A percentile compares a stretch with the other conserved stretches of the same genome.
These are phyloP conservation scores for Atkinsonella hypoxylon DNA, from an alignment of 2,329 filamentous ascomycete genomes.

Conservation along the genomic window DNA sequence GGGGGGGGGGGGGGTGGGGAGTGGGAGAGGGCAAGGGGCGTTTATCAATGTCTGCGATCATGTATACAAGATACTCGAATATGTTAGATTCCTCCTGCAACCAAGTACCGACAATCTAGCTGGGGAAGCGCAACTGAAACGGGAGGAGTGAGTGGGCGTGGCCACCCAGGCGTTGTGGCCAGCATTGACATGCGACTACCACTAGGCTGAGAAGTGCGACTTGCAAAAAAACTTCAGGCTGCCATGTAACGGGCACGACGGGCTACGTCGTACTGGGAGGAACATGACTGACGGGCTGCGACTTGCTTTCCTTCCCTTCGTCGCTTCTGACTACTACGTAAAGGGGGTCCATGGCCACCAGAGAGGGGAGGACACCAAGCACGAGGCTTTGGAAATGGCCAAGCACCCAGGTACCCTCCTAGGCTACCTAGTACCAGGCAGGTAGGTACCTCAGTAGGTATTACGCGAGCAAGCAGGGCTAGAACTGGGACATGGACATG, in stretches of 20 bases:
- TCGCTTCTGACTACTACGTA: background rate
- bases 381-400: background rate
- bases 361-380: background rate
- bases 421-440: too few species aligned
- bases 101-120: background rate
- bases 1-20: too few species aligned
- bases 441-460: too few species aligned
- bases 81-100: background rate
- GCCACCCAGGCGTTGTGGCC: background rate
- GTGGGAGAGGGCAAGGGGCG: too few species aligned
- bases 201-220: background rate
- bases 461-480: too few species aligned
- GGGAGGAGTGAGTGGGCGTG: constrained; percentile 1
- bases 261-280: background rate
- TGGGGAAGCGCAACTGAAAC: background rate
- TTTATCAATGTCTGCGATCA: too few species aligned
- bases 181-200: background rate
- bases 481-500: too few species aligned
- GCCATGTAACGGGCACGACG: background rate
- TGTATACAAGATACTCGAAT: too few species aligned
- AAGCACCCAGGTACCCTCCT: too few species aligned
- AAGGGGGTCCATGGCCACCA: background rate
- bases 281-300: background rate
- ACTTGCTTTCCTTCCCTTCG: background rate
- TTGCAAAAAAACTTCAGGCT: background rate